Evolutionary conservation across 352 stramenopile species (phyloP), one percentile per base, ranked within the genome.

Genomic region (Globisporangium middletonii): DNA sequence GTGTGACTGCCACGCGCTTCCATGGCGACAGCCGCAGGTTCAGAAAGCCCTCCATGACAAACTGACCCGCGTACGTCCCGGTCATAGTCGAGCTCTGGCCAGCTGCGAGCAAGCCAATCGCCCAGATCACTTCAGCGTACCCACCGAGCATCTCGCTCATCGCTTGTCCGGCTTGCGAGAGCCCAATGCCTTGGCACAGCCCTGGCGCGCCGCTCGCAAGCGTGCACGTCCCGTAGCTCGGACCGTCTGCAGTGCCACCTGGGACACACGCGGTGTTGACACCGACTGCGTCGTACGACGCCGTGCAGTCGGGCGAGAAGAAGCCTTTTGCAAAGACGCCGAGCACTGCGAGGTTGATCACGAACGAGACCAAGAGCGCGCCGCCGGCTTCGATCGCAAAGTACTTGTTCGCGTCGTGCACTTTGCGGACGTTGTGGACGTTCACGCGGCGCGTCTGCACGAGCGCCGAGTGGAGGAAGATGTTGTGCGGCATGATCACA

Each of bases 31-130:
- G 58, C 37, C 86, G 79, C 28, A 98, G 70, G 50, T 97, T 78
- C n/a, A 98, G 68, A 57, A 99, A 99, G 0, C 95, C 95, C 73
- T 98, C 91, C 94, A 98, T 98, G 30, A 99, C 93, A 55, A 98
- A 98, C 69, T 98, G 96, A 12, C 96, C 96, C 0, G 96, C 95
- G 65, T 98, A 98, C 6, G 96, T 99, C 30, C 94, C 96, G 2
- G 96, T 98, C 85, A 99, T 98, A 26, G 95, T 98, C 35, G 85
- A 94, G 65, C 80, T 95, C 63, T 99, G 96, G 26, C 96, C 96
- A 13, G 96, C 91, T 6, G 96, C 96, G 30, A 99, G 70, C 23
- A 99, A 68, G 2, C 94, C 96, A 28, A 98, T 83, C 18, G 87
- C 94, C 95, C 94, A 98, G 49, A 98, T 86, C 33, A 86, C 80